These are phyloP conservation scores for Penicillium arizonense DNA, from an alignment of 495 filamentous ascomycete genomes.

Conservation along the genomic window DNA sequence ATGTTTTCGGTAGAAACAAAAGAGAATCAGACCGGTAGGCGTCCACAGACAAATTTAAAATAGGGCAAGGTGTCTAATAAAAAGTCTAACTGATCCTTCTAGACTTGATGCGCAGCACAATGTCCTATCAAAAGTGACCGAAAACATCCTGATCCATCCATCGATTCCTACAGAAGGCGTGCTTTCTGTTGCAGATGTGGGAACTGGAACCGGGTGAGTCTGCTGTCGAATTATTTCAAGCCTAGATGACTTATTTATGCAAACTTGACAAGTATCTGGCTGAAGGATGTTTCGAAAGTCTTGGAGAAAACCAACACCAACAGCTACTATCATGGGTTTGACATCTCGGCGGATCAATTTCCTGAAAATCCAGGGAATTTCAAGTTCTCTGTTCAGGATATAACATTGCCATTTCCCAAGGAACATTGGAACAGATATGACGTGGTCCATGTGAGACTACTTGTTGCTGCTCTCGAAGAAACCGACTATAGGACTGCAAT, in stretches of 20 bases:
- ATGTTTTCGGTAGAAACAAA: too few relatives aligned
- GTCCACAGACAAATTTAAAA: too few relatives aligned
- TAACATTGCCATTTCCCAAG: slow-evolving; percentile 18
- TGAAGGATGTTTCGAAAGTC: slow-evolving; percentile 12
- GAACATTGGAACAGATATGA: slow-evolving; percentile 17
- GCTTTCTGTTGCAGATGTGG: slow-evolving; percentile 23
- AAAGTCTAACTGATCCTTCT: too few relatives aligned
- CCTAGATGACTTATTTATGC: too few relatives aligned
- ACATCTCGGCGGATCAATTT: slow-evolving; percentile 22
- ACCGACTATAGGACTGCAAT: slow-evolving; percentile 14
- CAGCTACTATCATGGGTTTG: slow-evolving; percentile 19
- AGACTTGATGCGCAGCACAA: slow-evolving; percentile 22
- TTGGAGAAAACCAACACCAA: background rate
- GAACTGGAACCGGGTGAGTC: slow-evolving; percentile 23
- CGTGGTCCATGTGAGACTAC: slow-evolving; percentile 21
- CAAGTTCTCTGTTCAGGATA: slow-evolving; percentile 15
- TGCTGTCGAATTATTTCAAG: too few relatives aligned
- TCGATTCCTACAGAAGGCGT: slow-evolving; percentile 10
- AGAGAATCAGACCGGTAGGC: too few relatives aligned
- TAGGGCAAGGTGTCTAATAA: too few relatives aligned
- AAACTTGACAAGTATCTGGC: slow-evolving; percentile 14
- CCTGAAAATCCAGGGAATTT: slow-evolving; percentile 2
- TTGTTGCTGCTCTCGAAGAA: slow-evolving; percentile 17
- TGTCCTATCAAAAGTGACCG: slow-evolving; percentile 7
- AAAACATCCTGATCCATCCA: slow-evolving; percentile 17